A percentile compares a stretch with the other conserved stretches of the same genome.
Conservation (phyloP, 2,329 filamentous ascomycete species). For the Neurospora sp. region DNA sequence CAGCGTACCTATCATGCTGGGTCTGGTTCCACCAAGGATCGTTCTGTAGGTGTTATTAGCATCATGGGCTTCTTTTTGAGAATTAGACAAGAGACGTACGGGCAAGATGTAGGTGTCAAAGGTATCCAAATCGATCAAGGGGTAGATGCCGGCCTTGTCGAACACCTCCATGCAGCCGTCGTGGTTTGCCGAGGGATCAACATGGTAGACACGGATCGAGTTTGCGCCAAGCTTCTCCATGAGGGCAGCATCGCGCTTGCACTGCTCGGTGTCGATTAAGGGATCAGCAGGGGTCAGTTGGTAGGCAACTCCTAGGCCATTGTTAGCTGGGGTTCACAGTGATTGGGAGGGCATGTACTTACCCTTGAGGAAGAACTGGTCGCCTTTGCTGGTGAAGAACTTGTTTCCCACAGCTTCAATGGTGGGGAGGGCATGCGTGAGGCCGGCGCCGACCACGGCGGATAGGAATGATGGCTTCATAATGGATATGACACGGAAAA, state of each 20-base stretch:
- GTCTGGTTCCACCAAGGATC: constrained; percentile 62
- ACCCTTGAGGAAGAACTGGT: constrained; percentile 82
- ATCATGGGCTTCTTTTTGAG: background rate
- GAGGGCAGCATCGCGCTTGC: constrained; percentile 60
- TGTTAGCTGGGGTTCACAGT: constrained; percentile 4
- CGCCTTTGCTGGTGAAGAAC: constrained; percentile 73
- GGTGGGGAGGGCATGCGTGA: constrained; percentile 33
- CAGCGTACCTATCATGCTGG: constrained; percentile 58
- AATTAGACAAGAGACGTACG: constrained; percentile 27
- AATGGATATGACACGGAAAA: background rate
- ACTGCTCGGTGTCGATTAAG: constrained; percentile 66
- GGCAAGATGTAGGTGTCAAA: constrained; percentile 60
- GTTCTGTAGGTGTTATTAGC: constrained; percentile 29
- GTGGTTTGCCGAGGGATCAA: constrained; percentile 63
- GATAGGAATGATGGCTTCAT: constrained; percentile 31
- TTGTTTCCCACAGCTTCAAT: constrained; percentile 61
- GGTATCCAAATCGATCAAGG: constrained; percentile 75
- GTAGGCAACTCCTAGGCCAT: constrained; percentile 59
- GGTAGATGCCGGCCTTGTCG: constrained; percentile 70
- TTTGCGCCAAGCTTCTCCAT: constrained; percentile 79
- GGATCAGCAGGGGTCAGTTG: constrained; percentile 57
- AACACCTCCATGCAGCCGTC: constrained; percentile 73
- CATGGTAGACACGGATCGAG: constrained; percentile 80
- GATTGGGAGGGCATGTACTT: constrained; percentile 4
- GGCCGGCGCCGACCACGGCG: constrained; percentile 24